Conservation (phyloP, 2,329 filamentous ascomycete species). For the Fusarium protoensiforme region DNA sequence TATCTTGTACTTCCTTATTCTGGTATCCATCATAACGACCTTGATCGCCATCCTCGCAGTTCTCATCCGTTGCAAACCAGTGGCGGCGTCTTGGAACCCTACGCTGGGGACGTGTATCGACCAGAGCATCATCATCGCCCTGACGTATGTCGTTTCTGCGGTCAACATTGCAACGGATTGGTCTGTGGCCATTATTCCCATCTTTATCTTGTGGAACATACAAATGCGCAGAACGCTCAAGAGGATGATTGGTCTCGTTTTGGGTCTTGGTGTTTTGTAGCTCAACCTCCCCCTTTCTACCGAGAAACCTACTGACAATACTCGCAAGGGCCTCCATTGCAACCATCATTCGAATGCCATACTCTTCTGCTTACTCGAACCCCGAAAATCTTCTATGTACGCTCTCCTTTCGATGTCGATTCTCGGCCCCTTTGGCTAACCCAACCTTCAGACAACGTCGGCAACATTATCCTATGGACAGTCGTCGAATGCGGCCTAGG, state of each 20-base stretch:
- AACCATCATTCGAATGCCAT: constrained; percentile 20
- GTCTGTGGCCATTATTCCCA: constrained; percentile 7
- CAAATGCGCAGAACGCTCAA: constrained; percentile 16
- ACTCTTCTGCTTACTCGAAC: constrained; percentile 4
- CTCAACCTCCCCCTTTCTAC: not conserved
- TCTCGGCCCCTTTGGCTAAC: not conserved
- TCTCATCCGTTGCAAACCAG: constrained; percentile 2
- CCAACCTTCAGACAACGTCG: not conserved
- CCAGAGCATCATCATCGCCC: not conserved
- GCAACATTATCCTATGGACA: constrained; percentile 9
- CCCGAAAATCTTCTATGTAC: not conserved
- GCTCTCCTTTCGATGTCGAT: not conserved
- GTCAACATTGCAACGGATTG: constrained; percentile 15
- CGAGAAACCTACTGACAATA: not conserved
- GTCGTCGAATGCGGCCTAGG: constrained; percentile 17
- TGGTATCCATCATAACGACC: not conserved
- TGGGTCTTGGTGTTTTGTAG: constrained; percentile 19
- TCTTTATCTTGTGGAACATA: constrained; percentile 9
- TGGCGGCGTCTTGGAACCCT: constrained; percentile 8
- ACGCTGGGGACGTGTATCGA: constrained; percentile 6
- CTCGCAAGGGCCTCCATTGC: constrained; percentile 4
- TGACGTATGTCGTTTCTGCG: constrained; percentile 13
- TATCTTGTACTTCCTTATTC: not conserved
- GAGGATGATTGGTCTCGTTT: not conserved
- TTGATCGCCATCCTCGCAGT: not conserved